These are phyloP conservation scores for Citrus medica DNA, from an alignment of 345 rosid species.

Conservation along the genomic window DNA sequence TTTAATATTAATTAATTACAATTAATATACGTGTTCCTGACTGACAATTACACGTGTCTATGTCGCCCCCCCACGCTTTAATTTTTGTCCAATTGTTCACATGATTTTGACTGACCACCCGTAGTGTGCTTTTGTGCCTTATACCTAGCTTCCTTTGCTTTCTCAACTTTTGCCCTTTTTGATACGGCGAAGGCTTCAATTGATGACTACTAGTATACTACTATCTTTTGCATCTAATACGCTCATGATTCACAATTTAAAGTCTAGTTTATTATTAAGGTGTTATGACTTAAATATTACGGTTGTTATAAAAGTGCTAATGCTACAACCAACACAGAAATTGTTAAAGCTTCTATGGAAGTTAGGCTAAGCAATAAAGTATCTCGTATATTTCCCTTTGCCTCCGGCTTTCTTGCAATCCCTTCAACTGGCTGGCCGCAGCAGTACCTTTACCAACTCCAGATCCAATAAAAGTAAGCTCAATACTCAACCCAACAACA, in stretches of 20 bases:
- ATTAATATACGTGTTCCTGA: slow-evolving; percentile 1
- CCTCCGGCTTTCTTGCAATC: neutral
- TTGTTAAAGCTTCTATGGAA: slow-evolving; percentile 2
- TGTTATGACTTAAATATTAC: no score
- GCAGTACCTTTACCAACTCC: neutral
- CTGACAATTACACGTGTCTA: slow-evolving; percentile 23
- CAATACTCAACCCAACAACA: neutral
- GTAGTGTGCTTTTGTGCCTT: slow-evolving; percentile 2
- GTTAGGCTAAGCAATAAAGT: neutral
- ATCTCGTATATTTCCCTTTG: neutral
- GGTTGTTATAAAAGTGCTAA: neutral
- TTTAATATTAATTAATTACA: neutral
- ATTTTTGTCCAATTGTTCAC: slow-evolving; percentile 5
- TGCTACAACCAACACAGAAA: neutral
- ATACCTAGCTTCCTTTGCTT: neutral
- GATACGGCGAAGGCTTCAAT: neutral
- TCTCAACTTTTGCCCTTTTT: neutral
- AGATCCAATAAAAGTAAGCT: neutral
- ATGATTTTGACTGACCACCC: slow-evolving; percentile 25
- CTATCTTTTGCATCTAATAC: neutral
- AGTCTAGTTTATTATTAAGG: no score
- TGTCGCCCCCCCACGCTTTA: slow-evolving; percentile 16
- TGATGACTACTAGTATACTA: neutral
- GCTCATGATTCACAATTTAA: neutral
- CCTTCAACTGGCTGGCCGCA: slow-evolving; percentile 1